Evolutionary conservation across 169 alveolate genomes (phyloP), one percentile per base, ranked within the genome.

Genomic region (Cyclospora cayetanensis): DNA sequence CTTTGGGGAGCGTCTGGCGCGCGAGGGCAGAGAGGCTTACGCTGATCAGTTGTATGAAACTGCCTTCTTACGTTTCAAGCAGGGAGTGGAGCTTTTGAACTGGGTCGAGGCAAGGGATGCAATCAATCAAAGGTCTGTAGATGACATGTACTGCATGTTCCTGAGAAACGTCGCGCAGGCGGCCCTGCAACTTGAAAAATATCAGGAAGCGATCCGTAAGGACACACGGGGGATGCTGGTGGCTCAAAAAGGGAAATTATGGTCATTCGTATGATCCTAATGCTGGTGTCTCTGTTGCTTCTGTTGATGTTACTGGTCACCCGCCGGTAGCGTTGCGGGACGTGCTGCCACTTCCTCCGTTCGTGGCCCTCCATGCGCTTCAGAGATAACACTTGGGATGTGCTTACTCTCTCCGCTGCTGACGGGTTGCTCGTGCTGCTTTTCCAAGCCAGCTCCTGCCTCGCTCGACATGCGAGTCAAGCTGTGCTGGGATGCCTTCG

Each of bases 201-300:
- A 70, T 22, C 93, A 90, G 35, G 93, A 90, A 41, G 90, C 90
- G 1, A 76, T 90, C 42, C 84, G 93, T 90, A 25, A 29, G 82
- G 31, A 42, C n/a, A n/a, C n/a, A n/a, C n/a, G n/a, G n/a, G n/a
- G n/a, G n/a, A n/a, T n/a, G n/a, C n/a, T n/a, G n/a, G n/a, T n/a
- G n/a, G n/a, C n/a, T n/a, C n/a, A n/a, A n/a, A n/a, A n/a, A n/a
- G n/a, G n/a, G n/a, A n/a, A n/a, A n/a, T n/a, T n/a, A 72, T 31
- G 11, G 43, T 66, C 35, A 5, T 4, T 18, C 3, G 7, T 11
- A n/a, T 68, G 29, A 42, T n/a, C 12, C 79, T 66, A n/a, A 22
- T 4, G 60, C 84, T 72, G 84, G 20, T 72, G 84, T 46, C 41
- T 53, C 84, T 0, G 82, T 34, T 68, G 82, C 52, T 22, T 25